Base-by-base conservation (phyloP, 2,329 filamentous ascomycete species). In the Ophiostoma ips region DNA sequence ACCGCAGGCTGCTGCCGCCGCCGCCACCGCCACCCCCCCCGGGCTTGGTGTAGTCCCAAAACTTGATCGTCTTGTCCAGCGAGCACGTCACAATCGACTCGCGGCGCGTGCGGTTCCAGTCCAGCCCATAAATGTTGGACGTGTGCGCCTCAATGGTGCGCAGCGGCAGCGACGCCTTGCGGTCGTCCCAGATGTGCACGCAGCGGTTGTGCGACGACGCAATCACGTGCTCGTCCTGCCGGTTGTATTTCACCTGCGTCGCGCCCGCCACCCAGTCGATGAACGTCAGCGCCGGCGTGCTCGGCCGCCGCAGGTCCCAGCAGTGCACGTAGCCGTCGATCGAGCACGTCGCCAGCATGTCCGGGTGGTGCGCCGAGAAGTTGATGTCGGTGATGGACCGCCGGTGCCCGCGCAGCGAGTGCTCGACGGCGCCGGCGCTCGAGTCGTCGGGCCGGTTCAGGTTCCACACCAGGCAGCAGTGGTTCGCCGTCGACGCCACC, bases 361-460 rank as follows among this genome's bases (percentile, higher is more conserved):
- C 89, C 0, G 88, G 87, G 61, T 95, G 85, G 58, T 94, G 87
- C 5, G 89, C 88, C 0, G 87, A 94, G 64, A 95, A 95, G 64
- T 95, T 95, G 64, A 95, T 88, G 62, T 95, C 89, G 8, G 89
- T 95, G 58, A 95, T 95, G 55, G 89, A 88, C 56, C 90, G 77
- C 43, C 79, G 86, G 64, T 66, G 89, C 2, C 83, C 87, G 59
- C 94, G 84, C 13, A 95, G 73, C 12, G 87, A 89, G 64, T 90
- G 84, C 63, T 95, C 87, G 55, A 95, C 88, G 37, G 80, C 77
- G 2, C 78, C 78, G 7, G 75, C 72, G 24, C 70, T 68, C 0
- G 84, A 85, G 58, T 90, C 85, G 58, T 87, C 82, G 53, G 79
- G 75, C 62, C 87, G 75, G 56, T 84, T 87, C 53, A 95, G 71